Conservation (phyloP, 345 rosid species). For the Citrus reticulata region DNA sequence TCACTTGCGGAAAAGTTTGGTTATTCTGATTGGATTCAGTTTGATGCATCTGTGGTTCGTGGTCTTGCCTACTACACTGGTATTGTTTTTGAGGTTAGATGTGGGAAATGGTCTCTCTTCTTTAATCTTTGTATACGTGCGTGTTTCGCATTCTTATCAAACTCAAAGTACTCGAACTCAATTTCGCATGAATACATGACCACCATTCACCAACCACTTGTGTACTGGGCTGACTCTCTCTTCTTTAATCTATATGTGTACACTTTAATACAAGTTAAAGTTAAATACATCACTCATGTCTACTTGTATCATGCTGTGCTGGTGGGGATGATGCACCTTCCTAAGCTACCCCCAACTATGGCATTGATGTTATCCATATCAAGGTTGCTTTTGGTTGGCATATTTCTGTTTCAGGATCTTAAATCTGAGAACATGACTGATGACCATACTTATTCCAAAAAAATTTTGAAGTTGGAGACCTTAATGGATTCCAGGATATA, state of each 20-base stretch:
- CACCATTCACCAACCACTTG: no score
- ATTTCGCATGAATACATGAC: no score
- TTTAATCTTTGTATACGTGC: no score
- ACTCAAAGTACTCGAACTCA: no score
- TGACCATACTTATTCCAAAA: not conserved
- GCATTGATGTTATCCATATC: not conserved
- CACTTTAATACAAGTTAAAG: not conserved
- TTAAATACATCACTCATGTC: not conserved
- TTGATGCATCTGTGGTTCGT: constrained; percentile 95
- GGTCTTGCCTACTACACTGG: constrained; percentile 99
- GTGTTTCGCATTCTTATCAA: no score
- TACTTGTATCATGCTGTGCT: not conserved
- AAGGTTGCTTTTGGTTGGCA: not conserved
- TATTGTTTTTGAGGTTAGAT: constrained; percentile 89
- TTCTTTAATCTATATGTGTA: not conserved
- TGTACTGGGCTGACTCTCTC: not conserved
- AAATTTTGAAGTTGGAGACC: not conserved
- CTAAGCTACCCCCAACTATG: not conserved
- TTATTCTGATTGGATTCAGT: constrained; percentile 88
- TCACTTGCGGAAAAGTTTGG: constrained; percentile 89
- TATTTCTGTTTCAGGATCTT: not conserved
- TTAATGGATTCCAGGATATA: not conserved
- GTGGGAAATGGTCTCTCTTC: constrained; percentile 6
- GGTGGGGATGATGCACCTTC: not conserved
- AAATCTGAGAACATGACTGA: not conserved